Evolutionary conservation across 1,139 yeast species (phyloP).

Genomic region (Pichia sp.): DNA sequence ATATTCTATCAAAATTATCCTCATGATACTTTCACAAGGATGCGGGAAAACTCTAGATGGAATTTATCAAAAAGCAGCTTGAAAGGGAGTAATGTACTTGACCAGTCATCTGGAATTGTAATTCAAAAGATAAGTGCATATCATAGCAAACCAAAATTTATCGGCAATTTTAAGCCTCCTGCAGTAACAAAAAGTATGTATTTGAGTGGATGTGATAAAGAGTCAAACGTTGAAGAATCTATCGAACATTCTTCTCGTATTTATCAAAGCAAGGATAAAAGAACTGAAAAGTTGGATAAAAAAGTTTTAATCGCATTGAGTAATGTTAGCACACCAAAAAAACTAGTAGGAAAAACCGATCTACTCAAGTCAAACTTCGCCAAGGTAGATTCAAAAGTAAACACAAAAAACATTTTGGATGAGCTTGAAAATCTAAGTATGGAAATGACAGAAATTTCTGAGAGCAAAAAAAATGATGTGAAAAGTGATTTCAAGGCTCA

Average conservation of each 20-base stretch:
- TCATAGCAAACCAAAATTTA: not conserved
- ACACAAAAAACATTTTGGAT: constrained; percentile 7
- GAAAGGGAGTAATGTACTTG: not conserved
- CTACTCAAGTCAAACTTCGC: not conserved
- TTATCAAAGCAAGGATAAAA: too few species aligned
- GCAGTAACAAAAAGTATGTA: too few species aligned
- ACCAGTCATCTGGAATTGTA: not conserved
- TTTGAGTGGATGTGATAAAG: too few species aligned
- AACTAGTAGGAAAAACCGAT: not conserved
- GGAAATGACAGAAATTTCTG: constrained; percentile 1
- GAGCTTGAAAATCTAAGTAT: constrained; percentile 8
- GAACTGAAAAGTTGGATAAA: not conserved
- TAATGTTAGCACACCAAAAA: not conserved
- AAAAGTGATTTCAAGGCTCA: not conserved
- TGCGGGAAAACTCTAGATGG: too few species aligned
- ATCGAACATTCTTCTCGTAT: too few species aligned
- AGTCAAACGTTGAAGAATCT: too few species aligned
- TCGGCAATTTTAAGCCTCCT: not conserved
- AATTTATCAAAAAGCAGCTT: not conserved
- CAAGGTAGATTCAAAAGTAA: not conserved
- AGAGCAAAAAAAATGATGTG: not conserved
- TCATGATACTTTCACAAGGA: too few species aligned
- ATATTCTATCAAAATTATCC: not conserved
- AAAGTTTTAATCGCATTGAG: not conserved
- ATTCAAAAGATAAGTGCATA: not conserved